Evolutionary conservation across 2,329 filamentous ascomycete genomes (phyloP), one percentile per base, ranked within the genome.

Genomic region (Blastomyces parvus): DNA sequence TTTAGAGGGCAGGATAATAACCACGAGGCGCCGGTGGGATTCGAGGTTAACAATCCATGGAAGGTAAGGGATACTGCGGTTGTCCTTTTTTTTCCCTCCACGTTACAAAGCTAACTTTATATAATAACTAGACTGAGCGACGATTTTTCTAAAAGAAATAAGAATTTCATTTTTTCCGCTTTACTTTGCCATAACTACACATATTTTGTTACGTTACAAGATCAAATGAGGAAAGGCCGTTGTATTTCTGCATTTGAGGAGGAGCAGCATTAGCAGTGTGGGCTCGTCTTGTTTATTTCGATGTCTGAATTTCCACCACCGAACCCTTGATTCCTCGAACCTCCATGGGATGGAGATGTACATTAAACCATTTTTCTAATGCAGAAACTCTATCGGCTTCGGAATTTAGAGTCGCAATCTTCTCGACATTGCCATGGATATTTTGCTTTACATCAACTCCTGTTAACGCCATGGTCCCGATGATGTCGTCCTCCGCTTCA

Each of bases 41-140:
- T 87, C 76, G 85, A 87, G 75, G 73, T 87, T 70, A 87, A 82
- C 81, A 86, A 86, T 76, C 83, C 83, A 66, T 88, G 85, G 85
- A 85, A 82, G 81, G 85, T 87, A 80, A 64, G 81, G 48, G 61
- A 48, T 27, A 3, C 38, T 8, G 27, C 46, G 25, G 5, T 42
- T 9, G 46, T 13, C 48, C 38, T n/a, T 59, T 33, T 48, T n/a
- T 59, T 36, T 36, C 13, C 25, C 25, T 59, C 11, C 5, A 25
- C 14, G 27, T n/a, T 44, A 57, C 22, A 46, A 55, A 25, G 60
- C 60, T 62, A 25, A 62, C 36, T 14, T 38, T 13, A 38, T 38
- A 38, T 38, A 46, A 38, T 38, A 46, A 46, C 25, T n/a, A 62
- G 60, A 19, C 53, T 11, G 60, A 62, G 60, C 33, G 9, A 62